Percentiles rank a stretch among this genome's conserved stretches.
These are phyloP conservation scores for Apiospora saccharicola DNA, from an alignment of 2,329 filamentous ascomycete genomes.

Conservation along the genomic window DNA sequence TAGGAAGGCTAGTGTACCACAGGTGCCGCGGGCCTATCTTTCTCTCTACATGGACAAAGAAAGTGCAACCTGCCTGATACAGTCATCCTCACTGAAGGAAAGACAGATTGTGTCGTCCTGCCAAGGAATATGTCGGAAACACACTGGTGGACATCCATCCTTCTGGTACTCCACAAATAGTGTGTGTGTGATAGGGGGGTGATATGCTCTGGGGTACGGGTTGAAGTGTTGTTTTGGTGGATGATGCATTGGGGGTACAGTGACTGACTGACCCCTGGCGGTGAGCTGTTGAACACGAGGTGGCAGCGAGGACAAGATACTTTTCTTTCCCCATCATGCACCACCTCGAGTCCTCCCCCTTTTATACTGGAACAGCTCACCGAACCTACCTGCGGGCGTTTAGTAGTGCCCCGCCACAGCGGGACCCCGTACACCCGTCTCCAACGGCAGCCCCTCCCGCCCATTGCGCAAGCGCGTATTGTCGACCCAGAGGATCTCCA, in stretches of 20 bases:
- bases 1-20: not conserved
- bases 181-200: too few species aligned
- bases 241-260: not conserved
- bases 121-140: not conserved
- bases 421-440: not conserved
- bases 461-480: not conserved
- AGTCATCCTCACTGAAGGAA: not conserved
- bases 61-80: not conserved
- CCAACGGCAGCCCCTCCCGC: not conserved
- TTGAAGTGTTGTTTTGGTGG: not conserved
- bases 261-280: not conserved
- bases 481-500: not conserved
- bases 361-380: not conserved
- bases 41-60: not conserved
- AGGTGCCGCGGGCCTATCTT: conserved; percentile 7
- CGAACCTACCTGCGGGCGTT: not conserved
- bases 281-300: not conserved
- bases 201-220: not conserved
- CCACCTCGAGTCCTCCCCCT: not conserved
- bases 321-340: not conserved
- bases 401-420: not conserved
- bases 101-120: not conserved
- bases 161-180: conserved; percentile 1
- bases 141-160: conserved; percentile 4
- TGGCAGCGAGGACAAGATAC: not conserved